Base-by-base conservation (phyloP, 371 early-diverging fungal species). In the Paraphysoderma sedebokerense region DNA sequence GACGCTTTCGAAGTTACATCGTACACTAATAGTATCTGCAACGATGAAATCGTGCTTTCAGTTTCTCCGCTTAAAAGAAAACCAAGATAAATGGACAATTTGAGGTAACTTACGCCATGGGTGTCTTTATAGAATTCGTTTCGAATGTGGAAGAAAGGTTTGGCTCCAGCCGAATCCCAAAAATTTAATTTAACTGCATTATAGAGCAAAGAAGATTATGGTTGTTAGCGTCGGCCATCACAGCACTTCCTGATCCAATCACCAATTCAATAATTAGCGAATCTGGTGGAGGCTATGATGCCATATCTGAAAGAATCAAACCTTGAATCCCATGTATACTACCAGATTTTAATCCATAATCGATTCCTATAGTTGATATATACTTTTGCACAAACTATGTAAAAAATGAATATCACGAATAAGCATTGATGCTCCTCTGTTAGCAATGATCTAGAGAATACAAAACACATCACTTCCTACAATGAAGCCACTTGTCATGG, bases 81-180 rank as follows among this genome's bases (percentile, higher is more conserved):
- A 19, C 20, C 12, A 6, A 33, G 2, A 24, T 26, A 15, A 49
- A 0, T 31, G 0, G 32, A 3, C 2, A 6, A 7, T 9, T 27
- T 30, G 22, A 17, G 2, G 41, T 0, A 2, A 45, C 49, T 44
- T 37, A 68, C 68, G 0, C 61, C 70, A 45, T 70, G 61, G 2
- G 66, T 70, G 52, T 72, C 70, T 44, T 60, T 61, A 56, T 72
- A 72, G 41, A 72, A 72, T 53, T 72, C 73, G 47, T 65, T 70
- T 12, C 73, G 61, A n/a, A 72, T 63, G 17, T 66, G 67, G 39
- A 55, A 57, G 54, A 67, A 70, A 13, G 59, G 48, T 0, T 56
- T 60, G 52, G 68, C 68, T 1, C 73, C 73, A 13, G 66, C 68
- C 11, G 62, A 55, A 51, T 72, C 73, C 70, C 70, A 72, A 49